Base-by-base conservation (phyloP, 352 stramenopile genomes). In the Phytophthora melonis region DNA sequence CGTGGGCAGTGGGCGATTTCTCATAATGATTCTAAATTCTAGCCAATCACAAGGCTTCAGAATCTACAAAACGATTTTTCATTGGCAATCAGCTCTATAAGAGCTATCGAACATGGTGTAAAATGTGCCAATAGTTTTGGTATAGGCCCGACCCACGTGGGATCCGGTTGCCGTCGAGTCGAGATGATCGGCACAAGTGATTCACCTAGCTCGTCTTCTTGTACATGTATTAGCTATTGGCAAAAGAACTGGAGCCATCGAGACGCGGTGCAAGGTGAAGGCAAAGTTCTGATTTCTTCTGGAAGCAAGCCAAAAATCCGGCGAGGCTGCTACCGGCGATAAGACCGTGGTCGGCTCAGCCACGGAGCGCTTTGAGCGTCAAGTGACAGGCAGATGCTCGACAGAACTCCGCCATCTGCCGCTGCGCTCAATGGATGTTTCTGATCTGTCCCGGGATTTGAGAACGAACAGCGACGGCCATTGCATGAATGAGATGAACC, bases 271-370 rank as follows among this genome's bases (percentile, higher is more conserved):
- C 30, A 34, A 10, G 30, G 30, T 34, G 30, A 10, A 43, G 11
- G 36, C 36, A 25, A 14, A 43, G 6, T 39, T 57, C 58, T 62
- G 60, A 56, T 60, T 74, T 74, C 43, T 58, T 74, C 43, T 58
- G 14, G 54, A 69, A 64, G 34, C 41, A 74, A 74, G 59, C 61
- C 67, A 65, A 74, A 7, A 75, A 75, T 75, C 68, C 66, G 50
- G 58, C 34, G 11, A n/a, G 41, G 16, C 41, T 49, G 36, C 2
- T 14, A 11, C 39, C 39, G 14, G 11, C 49, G 50, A 68, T 68
- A 68, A 60, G 19, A 43, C 53, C 27, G 53, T 68, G 50, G 61
- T 50, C 45, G 32, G 49, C 30, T 34, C 30, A 34, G 7, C 30
- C 27, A 3, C 30, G n/a, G n/a, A 34, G 30, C 30, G 30, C 30